A percentile compares a stretch with the other conserved stretches of the same genome.
These are phyloP conservation scores for Neoascochyta sp. DNA, from an alignment of 2,329 filamentous ascomycete genomes.

Conservation along the genomic window DNA sequence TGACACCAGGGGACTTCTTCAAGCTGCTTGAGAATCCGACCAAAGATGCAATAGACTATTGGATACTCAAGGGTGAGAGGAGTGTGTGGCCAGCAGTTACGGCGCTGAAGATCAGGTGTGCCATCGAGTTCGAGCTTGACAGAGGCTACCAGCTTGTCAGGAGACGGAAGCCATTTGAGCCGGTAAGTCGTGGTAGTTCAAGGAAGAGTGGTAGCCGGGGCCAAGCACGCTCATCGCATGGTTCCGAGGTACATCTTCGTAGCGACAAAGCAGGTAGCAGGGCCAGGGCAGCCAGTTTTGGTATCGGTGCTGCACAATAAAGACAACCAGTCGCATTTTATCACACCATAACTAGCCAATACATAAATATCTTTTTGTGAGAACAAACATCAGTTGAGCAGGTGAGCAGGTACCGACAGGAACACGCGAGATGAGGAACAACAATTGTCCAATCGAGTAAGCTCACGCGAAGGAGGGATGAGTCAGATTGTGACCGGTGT, in stretches of 20 bases:
- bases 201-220: conserved; percentile 24
- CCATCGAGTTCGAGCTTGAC: conserved; percentile 84
- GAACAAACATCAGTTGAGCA: not conserved
- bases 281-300: conserved; percentile 29
- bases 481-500: too few relatives aligned
- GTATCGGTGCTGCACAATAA: conserved; percentile 8
- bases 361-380: not conserved
- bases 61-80: conserved; percentile 79
- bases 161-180: conserved; percentile 47
- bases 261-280: conserved; percentile 12
- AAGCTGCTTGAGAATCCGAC: conserved; percentile 81
- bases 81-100: conserved; percentile 89
- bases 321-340: not conserved
- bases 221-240: conserved; percentile 11
- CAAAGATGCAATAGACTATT: conserved; percentile 70
- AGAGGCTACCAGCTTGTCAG: conserved; percentile 77
- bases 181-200: conserved; percentile 11
- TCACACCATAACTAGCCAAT: too few relatives aligned
- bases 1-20: conserved; percentile 69
- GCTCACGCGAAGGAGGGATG: too few relatives aligned
- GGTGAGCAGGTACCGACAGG: too few relatives aligned
- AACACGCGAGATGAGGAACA: too few relatives aligned
- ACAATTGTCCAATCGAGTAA: too few relatives aligned
- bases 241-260: conserved; percentile 8
- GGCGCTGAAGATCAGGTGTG: conserved; percentile 75